These are phyloP conservation scores for Umbelopsis isabellina DNA, from an alignment of 192 early-diverging fungal genomes.

Conservation along the genomic window DNA sequence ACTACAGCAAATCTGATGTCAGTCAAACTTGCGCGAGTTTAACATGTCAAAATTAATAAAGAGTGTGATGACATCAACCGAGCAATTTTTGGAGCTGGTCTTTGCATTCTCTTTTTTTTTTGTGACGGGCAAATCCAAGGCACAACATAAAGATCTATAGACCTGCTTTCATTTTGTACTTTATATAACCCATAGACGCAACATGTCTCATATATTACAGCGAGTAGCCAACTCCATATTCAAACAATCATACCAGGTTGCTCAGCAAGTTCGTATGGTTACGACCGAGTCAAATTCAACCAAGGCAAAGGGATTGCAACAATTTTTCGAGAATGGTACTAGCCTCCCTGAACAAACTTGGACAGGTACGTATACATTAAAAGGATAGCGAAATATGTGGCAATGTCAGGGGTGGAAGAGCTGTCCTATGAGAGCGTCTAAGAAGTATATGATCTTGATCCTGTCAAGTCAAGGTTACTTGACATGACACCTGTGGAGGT, in stretches of 20 bases:
- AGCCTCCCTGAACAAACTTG: slow-evolving; percentile 33
- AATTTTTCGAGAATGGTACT: slow-evolving; percentile 44
- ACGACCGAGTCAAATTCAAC: not conserved
- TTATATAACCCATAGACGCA: slow-evolving; percentile 11
- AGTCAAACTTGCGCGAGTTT: too few species aligned
- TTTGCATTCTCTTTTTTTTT: not conserved
- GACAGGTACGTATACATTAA: slow-evolving; percentile 31
- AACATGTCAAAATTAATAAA: too few species aligned
- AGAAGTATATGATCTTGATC: not conserved
- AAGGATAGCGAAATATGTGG: not conserved
- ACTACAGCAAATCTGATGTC: too few species aligned
- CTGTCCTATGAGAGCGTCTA: not conserved
- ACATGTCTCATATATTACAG: slow-evolving; percentile 10
- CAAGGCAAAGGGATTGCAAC: slow-evolving; percentile 26
- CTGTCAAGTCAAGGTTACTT: not conserved
- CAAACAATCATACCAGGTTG: slow-evolving; percentile 4
- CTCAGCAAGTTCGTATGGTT: slow-evolving; percentile 3
- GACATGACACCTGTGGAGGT: too few species aligned
- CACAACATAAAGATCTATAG: not conserved
- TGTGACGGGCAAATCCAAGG: not conserved
- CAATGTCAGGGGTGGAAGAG: not conserved
- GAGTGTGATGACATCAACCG: not conserved
- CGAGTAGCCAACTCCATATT: not conserved
- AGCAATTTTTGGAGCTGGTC: not conserved
- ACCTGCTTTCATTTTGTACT: not conserved